These are phyloP conservation scores for Zygoascus hellenicus DNA, from an alignment of 1,139 yeast genomes.

Conservation along the genomic window DNA sequence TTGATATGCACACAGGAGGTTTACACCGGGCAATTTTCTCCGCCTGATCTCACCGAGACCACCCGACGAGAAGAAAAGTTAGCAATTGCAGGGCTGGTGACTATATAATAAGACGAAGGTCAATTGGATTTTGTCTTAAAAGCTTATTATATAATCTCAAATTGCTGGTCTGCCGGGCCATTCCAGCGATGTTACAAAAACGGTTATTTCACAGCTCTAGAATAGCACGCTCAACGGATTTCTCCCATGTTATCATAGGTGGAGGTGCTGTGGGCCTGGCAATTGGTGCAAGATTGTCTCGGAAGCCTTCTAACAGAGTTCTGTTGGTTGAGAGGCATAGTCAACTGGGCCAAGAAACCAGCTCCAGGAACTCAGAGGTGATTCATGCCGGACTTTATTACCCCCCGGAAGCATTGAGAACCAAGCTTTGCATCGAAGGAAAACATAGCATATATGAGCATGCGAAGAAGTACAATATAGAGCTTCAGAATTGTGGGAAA, in stretches of 20 bases:
- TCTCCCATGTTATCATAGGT: conserved; percentile 76
- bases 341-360: conserved; percentile 69
- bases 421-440: conserved; percentile 67
- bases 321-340: conserved; percentile 64
- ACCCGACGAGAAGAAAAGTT: too few species aligned
- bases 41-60: too few species aligned
- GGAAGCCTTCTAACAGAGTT: conserved; percentile 43
- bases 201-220: neutral
- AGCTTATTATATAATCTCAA: too few species aligned
- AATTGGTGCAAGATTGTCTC: conserved; percentile 63
- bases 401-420: conserved; percentile 61
- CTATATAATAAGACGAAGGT: too few species aligned
- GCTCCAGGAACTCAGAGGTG: conserved; percentile 85
- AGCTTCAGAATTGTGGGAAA: conserved; percentile 65
- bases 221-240: conserved; percentile 39
- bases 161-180: neutral
- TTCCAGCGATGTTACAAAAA: conserved; percentile 4
- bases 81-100: too few species aligned
- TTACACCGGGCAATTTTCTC: too few species aligned
- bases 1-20: too few species aligned
- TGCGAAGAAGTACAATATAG: conserved; percentile 48
- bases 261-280: conserved; percentile 89
- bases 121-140: too few species aligned
- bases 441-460: conserved; percentile 58
- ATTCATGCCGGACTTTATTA: conserved; percentile 88